Base-by-base conservation (phyloP, 352 stramenopile species). In the Globisporangium heterothallicum region DNA sequence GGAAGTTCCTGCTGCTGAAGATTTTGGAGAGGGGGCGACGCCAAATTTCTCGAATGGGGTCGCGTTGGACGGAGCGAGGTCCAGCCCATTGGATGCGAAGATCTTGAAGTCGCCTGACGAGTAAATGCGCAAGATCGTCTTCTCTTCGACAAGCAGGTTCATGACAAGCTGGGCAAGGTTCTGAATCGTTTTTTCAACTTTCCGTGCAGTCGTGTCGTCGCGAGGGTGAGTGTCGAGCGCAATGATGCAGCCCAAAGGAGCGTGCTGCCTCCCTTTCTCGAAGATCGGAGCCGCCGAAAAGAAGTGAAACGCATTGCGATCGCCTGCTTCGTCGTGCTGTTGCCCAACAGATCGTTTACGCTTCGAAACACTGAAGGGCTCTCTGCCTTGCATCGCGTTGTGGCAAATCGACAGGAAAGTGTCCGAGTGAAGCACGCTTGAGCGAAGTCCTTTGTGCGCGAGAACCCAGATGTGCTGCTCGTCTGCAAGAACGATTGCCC, bases 401-500 rank as follows among this genome's bases (percentile, higher is more conserved):
- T 67, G 70, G 45, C 75, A 89, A 16, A 87, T 68, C 21, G 71
- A 74, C 13, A 86, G 48, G 49, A 86, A 86, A 14, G 68, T 80
- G 44, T 70, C 57, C 12, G 68, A 68, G n/a, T 76, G 75, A 6
- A 89, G 66, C 4, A 78, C 67, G 14, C 63, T 75, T 3, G 67
- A 54, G 25, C 68, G 66, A 2, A 87, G 54, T 2, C 74, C 76
- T 55, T 80, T 77, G 58, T 87, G 72, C 1, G 74, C 74, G 26
- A 90, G 59, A 7, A 90, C 66, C 76, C 78, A 90, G 14, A 88
- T 64, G 43, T 88, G 68, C 1, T 70, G 46, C 6, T 75, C 70
- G 27, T 83, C 62, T 1, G 84, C 66, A 18, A 90, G 68, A 21
- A 85, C 78, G 47, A 90, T 78, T 13, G 78, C 76, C 19, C 74